These are phyloP conservation scores for Ajuga chamaepitys DNA, from an alignment of 257 asterid species.

Conservation along the genomic window DNA sequence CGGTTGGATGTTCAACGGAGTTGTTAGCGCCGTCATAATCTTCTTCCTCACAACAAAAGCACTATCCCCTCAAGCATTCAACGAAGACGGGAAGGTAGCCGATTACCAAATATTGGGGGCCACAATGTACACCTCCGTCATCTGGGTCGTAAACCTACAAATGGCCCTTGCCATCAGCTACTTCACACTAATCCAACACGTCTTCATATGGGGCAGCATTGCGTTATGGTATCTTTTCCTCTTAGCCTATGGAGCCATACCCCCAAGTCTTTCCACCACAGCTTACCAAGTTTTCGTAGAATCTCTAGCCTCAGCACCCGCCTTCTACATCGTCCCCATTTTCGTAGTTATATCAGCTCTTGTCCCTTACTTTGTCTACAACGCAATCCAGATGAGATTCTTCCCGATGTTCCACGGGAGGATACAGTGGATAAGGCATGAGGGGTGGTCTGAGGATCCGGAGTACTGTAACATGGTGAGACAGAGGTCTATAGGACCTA, in stretches of 20 bases:
- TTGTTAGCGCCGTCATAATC: conserved; percentile 55
- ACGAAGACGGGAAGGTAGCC: conserved; percentile 53
- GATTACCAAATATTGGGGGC: conserved; percentile 61
- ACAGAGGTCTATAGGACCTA: conserved; percentile 61
- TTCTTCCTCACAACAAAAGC: conserved; percentile 64
- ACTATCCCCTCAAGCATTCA: conserved; percentile 56
- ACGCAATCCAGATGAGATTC: conserved; percentile 44
- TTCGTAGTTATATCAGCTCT: conserved; percentile 50
- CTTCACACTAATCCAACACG: conserved; percentile 79
- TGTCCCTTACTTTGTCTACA: conserved; percentile 52
- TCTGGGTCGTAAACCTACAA: conserved; percentile 93
- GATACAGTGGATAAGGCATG: conserved; percentile 88
- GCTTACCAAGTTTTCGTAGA: conserved; percentile 72
- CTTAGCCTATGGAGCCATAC: conserved; percentile 55
- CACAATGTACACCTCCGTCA: conserved; percentile 73
- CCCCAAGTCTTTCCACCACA: conserved; percentile 38
- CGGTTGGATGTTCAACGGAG: conserved; percentile 93
- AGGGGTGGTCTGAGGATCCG: conserved; percentile 66
- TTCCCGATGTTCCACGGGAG: conserved; percentile 76
- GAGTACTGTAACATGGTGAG: conserved; percentile 65
- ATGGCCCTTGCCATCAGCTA: conserved; percentile 82
- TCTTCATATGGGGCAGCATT: conserved; percentile 86
- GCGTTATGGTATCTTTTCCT: conserved; percentile 80
- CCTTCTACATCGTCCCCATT: conserved; percentile 46
- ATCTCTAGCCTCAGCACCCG: conserved; percentile 63